phyloP scores from a whole-genome alignment of 163 green algal genomes.

The Volvox carteri region DNA sequence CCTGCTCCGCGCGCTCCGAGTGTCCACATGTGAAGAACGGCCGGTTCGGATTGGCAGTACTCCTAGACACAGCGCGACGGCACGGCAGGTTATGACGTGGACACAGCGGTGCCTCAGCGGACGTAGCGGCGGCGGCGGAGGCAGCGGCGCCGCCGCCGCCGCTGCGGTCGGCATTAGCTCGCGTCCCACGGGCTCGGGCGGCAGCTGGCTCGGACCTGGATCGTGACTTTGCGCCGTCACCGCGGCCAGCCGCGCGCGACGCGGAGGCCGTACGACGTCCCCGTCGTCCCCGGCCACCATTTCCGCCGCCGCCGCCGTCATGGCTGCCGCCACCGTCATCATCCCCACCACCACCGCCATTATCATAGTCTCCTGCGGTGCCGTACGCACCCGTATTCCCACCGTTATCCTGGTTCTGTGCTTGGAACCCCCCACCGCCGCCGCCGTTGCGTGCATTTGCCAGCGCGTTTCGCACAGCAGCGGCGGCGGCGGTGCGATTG shows the following conservation, averaged over 20 bases:
- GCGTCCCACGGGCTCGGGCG: neutral
- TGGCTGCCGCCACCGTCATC: neutral
- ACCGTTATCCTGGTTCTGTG: slow-evolving; percentile 1
- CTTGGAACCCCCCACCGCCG: neutral
- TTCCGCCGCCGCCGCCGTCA: neutral
- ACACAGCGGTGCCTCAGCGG: slow-evolving; percentile 20
- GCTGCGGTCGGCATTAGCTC: neutral
- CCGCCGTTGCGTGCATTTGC: neutral
- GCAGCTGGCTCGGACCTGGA: slow-evolving; percentile 26
- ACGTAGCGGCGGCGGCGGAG: neutral
- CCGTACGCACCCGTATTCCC: slow-evolving; percentile 41
- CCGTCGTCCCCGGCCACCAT: neutral
- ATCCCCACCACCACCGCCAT: neutral
- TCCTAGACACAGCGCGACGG: slow-evolving; percentile 7
- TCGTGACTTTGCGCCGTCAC: neutral
- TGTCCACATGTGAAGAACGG: slow-evolving; percentile 61
- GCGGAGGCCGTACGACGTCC: slow-evolving; percentile 5
- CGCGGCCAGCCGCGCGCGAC: slow-evolving; percentile 3
- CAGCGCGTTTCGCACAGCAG: slow-evolving; percentile 30
- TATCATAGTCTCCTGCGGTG: neutral
- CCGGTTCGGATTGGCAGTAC: slow-evolving; percentile 53
- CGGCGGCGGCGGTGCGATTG: neutral
- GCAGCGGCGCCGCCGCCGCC: neutral
- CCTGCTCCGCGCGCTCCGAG: slow-evolving; percentile 45
- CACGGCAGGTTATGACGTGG: slow-evolving; percentile 39